Evolutionary conservation across 75 land plant genomes (phyloP).

Genomic region (Cryptomeria japonica): DNA sequence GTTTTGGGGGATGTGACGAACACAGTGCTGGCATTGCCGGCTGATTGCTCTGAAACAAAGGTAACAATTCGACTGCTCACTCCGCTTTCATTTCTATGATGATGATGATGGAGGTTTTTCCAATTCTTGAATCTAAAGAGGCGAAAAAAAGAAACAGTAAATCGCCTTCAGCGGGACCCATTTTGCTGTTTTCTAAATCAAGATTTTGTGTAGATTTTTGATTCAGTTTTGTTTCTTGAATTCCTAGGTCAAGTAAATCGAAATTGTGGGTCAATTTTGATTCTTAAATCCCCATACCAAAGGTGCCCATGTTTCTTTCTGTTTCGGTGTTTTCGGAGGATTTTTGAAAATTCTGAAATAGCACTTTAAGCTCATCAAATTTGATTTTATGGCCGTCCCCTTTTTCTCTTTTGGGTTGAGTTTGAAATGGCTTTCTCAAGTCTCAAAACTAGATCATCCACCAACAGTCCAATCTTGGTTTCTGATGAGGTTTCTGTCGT

Average conservation of each 20-base stretch:
- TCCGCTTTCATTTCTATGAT: background rate
- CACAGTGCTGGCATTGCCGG: background rate
- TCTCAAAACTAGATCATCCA: too few relatives aligned
- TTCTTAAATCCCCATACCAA: too few relatives aligned
- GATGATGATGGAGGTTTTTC: background rate
- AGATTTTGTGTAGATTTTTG: background rate
- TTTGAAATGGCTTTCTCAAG: background rate
- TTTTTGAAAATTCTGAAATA: too few relatives aligned
- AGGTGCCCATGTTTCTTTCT: too few relatives aligned
- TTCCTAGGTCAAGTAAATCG: background rate
- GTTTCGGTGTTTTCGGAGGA: too few relatives aligned
- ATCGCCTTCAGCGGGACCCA: background rate
- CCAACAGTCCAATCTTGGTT: too few relatives aligned
- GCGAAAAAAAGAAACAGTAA: too few relatives aligned
- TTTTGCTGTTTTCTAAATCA: background rate
- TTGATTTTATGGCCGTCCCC: too few relatives aligned
- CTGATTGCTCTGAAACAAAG: background rate
- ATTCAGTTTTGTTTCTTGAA: background rate
- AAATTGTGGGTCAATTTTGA: too few relatives aligned
- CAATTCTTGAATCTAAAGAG: background rate
- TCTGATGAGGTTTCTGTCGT: background rate
- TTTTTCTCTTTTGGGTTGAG: too few relatives aligned
- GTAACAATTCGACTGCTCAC: background rate
- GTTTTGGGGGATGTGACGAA: conserved; percentile 13
- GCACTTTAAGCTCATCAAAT: too few relatives aligned